Conservation (phyloP, 2,329 filamentous ascomycete species). For the Aspergillus pseudoglaucus region DNA sequence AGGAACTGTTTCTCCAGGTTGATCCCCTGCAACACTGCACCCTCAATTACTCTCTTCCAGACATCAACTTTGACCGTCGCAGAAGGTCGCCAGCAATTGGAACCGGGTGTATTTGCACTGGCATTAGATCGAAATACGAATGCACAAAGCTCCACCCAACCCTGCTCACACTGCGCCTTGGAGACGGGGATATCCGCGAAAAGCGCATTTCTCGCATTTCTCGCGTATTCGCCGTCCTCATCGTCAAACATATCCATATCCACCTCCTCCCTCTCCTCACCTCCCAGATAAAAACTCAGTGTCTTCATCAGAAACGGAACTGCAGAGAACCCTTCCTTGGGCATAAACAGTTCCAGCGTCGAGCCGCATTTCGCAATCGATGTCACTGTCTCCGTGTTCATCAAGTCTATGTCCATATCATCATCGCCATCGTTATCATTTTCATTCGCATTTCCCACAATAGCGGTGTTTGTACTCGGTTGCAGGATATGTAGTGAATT, state of each 20-base stretch:
- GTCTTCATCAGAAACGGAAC: constrained; percentile 21
- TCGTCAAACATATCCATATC: constrained; percentile 15
- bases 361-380: constrained; percentile 41
- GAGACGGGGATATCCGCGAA: constrained; percentile 50
- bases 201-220: constrained; percentile 25
- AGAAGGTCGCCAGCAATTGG: constrained; percentile 42
- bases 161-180: constrained; percentile 43
- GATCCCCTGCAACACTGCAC: constrained; percentile 34
- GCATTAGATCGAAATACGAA: constrained; percentile 39
- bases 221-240: constrained; percentile 19
- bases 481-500: constrained; percentile 55
- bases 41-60: constrained; percentile 42
- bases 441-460: constrained; percentile 19
- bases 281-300: constrained; percentile 25
- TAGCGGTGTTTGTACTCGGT: constrained; percentile 23
- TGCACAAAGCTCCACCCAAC: constrained; percentile 47
- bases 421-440: constrained; percentile 16
- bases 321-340: constrained; percentile 26
- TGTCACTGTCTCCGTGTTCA: constrained; percentile 18
- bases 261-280: constrained; percentile 12
- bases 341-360: constrained; percentile 39
- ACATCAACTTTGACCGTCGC: constrained; percentile 41
- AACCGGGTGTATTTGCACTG: background rate
- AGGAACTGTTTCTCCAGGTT: constrained; percentile 37
- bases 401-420: too few relatives aligned